A percentile compares a stretch with the other conserved stretches of the same genome.
Evolutionary conservation across 2,329 filamentous ascomycete species (phyloP).

Genomic region (Bipolaris zeicola): DNA sequence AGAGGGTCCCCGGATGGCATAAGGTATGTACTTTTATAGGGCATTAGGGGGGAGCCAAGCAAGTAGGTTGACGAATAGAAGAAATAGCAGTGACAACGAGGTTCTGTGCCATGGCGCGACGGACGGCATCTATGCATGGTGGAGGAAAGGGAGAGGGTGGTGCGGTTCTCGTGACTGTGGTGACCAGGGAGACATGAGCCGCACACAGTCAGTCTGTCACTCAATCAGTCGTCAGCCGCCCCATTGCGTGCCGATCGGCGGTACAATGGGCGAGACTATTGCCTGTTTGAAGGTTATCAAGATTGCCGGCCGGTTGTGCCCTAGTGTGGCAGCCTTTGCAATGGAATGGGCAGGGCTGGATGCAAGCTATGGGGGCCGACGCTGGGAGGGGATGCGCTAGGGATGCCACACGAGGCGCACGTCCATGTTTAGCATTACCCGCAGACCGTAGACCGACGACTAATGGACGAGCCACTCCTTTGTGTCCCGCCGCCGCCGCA

Average conservation of each 20-base stretch:
- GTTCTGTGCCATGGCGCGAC: not conserved
- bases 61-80: too few species aligned
- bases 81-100: not conserved
- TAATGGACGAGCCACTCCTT: conserved; percentile 15
- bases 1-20: not conserved
- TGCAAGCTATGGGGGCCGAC: conserved; percentile 2
- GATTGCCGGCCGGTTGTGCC: not conserved
- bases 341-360: conserved; percentile 9
- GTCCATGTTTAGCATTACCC: conserved; percentile 21
- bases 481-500: conserved; percentile 34
- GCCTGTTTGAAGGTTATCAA: conserved; percentile 2
- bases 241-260: not conserved
- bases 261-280: not conserved
- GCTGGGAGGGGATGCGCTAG: conserved; percentile 15
- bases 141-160: not conserved
- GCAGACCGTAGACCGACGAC: conserved; percentile 20
- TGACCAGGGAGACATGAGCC: too few species aligned
- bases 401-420: conserved; percentile 17
- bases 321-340: conserved; percentile 1
- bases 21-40: not conserved
- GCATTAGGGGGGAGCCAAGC: not conserved
- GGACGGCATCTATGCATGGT: not conserved
- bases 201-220: not conserved
- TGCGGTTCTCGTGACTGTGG: too few species aligned
- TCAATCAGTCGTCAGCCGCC: not conserved